Evolutionary conservation across 2,329 filamentous ascomycete genomes (phyloP), one percentile per base, ranked within the genome.

Genomic region (Aspergillus fumigatiaffinis): DNA sequence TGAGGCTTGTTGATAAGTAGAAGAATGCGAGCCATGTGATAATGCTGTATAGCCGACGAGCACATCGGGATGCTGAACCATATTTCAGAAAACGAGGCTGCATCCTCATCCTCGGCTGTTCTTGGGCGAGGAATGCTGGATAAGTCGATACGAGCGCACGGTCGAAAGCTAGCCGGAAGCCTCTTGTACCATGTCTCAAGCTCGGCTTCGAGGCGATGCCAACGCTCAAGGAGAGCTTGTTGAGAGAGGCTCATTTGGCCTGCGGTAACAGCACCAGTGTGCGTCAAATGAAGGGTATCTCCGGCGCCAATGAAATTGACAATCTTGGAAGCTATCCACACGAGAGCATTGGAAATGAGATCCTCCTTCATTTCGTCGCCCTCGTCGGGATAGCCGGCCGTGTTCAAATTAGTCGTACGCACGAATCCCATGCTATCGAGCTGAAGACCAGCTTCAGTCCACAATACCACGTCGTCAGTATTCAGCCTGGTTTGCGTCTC

Each of bases 41-140:
- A 78, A 60, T 77, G 76, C 58, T 78, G 76, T 70, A 77, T 87
- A 1, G 84, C 84, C 2, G 85, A 84, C 0, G 83, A 84, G 70
- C 85, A 88, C 78, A 88, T 85, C 0, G 85, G 82, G 0, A 87
- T 78, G 57, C 82, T 84, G 68, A 86, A 87, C 84, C 86, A 88
- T 12, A 86, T 79, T 65, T 87, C 83, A 0, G 71, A 78, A 68
- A 80, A 82, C 56, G 76, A 76, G 48, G 63, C 69, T 50, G 58
- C 62, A 29, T 77, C 75, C 55, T 73, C 68, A 23, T 67, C 57
- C 47, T 68, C 65, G n/a, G 71, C 48, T 62, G 70, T 50, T 58
- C 62, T 47, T 26, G 58, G 60, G 25, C 66, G 59, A 1, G 66
- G 29, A 21, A 65, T 57, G 23, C 66, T 63, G 12, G 69, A 63